Evolutionary conservation across 768 basidiomycete genomes (phyloP).

Genomic region (Grammothele lineata): DNA sequence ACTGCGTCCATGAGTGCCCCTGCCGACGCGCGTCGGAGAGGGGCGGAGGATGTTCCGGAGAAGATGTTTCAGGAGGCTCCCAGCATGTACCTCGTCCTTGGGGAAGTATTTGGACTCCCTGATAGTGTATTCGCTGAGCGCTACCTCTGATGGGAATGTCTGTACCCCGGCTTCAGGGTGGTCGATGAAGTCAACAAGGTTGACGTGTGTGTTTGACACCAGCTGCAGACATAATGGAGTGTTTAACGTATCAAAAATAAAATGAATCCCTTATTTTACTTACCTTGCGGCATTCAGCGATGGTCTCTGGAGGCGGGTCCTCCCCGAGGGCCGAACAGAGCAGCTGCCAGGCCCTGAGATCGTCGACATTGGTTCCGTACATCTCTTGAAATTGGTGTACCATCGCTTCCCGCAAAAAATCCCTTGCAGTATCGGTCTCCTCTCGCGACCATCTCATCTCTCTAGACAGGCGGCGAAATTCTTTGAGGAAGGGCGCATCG

Average conservation of each 20-base stretch:
- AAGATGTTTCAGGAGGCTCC: slow-evolving; percentile 28
- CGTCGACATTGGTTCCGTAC: slow-evolving; percentile 16
- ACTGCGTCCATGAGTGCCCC: not conserved
- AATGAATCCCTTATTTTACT: no score
- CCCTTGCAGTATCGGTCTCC: not conserved
- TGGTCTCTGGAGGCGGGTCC: slow-evolving; percentile 1
- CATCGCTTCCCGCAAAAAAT: slow-evolving; percentile 7
- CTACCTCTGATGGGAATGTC: slow-evolving; percentile 18
- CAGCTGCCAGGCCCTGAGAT: slow-evolving; percentile 9
- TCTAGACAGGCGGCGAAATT: no score
- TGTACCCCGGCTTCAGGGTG: slow-evolving; percentile 14
- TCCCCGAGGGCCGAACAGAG: slow-evolving; percentile 2
- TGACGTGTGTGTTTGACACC: slow-evolving; percentile 25
- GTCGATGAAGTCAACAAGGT: slow-evolving; percentile 30
- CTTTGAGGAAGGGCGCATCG: not conserved
- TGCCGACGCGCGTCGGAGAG: not conserved
- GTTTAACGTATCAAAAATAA: no score
- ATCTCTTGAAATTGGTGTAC: slow-evolving; percentile 15
- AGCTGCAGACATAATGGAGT: slow-evolving; percentile 8
- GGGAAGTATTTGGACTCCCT: slow-evolving; percentile 23
- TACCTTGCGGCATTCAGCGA: slow-evolving; percentile 9
- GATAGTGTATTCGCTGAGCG: slow-evolving; percentile 23
- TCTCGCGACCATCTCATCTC: no score
- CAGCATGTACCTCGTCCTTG: slow-evolving; percentile 22
- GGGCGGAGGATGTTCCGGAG: slow-evolving; percentile 21